phyloP scores from a whole-genome alignment of 306 rosid genomes.

The Inga leiocalycina region DNA sequence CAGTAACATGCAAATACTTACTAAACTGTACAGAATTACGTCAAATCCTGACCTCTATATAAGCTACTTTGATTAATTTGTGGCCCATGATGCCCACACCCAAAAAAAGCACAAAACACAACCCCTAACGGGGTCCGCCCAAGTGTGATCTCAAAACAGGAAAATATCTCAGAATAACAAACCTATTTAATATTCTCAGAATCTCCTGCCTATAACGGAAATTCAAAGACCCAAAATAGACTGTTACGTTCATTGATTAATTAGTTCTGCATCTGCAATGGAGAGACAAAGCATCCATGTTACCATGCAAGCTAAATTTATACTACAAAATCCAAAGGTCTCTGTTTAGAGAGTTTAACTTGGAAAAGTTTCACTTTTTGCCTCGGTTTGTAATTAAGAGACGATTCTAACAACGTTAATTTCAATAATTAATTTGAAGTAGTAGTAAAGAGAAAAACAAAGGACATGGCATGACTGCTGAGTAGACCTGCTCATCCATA shows the following conservation, averaged over 20 bases:
- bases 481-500: background rate
- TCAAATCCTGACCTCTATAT: conserved; percentile 1
- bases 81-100: background rate
- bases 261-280: background rate
- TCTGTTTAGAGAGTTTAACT: background rate
- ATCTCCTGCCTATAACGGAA: background rate
- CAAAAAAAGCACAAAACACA: background rate
- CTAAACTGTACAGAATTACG: background rate
- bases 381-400: background rate
- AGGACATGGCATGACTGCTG: background rate
- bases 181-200: background rate
- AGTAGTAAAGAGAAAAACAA: background rate
- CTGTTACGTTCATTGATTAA: background rate
- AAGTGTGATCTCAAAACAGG: background rate
- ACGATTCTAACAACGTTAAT: background rate
- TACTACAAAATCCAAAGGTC: background rate
- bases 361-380: background rate
- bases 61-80: background rate
- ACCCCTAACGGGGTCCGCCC: background rate
- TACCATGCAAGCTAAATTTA: conserved; percentile 1
- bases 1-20: background rate
- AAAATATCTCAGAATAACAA: background rate
- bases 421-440: background rate
- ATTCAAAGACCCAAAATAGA: conserved; percentile 2
- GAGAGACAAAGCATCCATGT: background rate